Evolutionary conservation across 768 basidiomycete genomes (phyloP).

Genomic region (Pleurotus pulmonarius): DNA sequence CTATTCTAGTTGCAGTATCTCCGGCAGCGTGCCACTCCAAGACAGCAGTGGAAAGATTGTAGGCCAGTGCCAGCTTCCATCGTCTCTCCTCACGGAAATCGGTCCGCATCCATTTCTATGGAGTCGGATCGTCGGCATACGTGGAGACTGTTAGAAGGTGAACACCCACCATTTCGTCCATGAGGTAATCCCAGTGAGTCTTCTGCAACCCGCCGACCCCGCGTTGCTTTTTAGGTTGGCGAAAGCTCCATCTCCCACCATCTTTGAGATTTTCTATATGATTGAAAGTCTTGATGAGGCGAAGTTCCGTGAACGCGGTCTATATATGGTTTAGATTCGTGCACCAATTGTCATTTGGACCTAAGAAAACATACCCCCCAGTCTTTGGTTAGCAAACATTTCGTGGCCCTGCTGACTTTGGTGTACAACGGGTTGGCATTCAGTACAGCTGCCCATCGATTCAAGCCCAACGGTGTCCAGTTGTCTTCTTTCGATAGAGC

Average conservation of each 20-base stretch:
- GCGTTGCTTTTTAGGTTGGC: slow-evolving; percentile 93
- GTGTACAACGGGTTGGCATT: slow-evolving; percentile 75
- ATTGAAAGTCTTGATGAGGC: slow-evolving; percentile 76
- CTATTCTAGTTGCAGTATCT: slow-evolving; percentile 58
- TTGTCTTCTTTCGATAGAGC: slow-evolving; percentile 40
- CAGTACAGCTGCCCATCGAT: slow-evolving; percentile 71
- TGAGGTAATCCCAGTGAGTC: slow-evolving; percentile 91
- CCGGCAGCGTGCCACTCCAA: slow-evolving; percentile 84
- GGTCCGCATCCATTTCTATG: slow-evolving; percentile 91
- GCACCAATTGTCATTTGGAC: not conserved
- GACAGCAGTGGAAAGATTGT: slow-evolving; percentile 75
- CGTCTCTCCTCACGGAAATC: slow-evolving; percentile 93
- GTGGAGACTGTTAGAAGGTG: not conserved
- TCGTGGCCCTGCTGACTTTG: slow-evolving; percentile 64
- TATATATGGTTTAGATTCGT: slow-evolving; percentile 23
- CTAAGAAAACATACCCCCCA: slow-evolving; percentile 64
- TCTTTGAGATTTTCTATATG: slow-evolving; percentile 82
- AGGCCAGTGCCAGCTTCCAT: slow-evolving; percentile 88
- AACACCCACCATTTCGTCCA: slow-evolving; percentile 88
- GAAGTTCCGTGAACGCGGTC: slow-evolving; percentile 78
- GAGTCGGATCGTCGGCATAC: not conserved
- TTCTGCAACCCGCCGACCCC: slow-evolving; percentile 72
- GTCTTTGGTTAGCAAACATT: slow-evolving; percentile 76
- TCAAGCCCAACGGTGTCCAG: slow-evolving; percentile 62
- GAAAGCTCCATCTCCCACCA: slow-evolving; percentile 81